Evolutionary conservation across 495 filamentous ascomycete genomes (phyloP), one percentile per base, ranked within the genome.

Genomic region (Penicillium cinerascens): DNA sequence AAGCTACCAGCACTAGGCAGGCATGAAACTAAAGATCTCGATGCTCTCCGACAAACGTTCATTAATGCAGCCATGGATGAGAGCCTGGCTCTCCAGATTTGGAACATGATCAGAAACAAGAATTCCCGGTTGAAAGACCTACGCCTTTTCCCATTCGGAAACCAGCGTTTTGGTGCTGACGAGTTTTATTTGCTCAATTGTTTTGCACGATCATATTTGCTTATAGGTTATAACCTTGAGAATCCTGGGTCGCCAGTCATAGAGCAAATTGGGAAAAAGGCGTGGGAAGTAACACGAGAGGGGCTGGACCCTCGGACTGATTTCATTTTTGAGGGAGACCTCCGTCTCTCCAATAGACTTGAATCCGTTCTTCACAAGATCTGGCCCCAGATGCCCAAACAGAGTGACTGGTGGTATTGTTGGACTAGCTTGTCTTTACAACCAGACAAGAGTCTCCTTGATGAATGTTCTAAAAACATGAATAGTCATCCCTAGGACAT

Each of bases 1-100:
- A 15, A 33, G n/a, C 27, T 35, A 45, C 27, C 33, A 45, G 40
- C 25, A 43, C 20, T 4, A 6, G 18, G 5, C 8, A 13, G 1
- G 18, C 20, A 11, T 43, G 41, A 26, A 18, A 22, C 22, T 2
- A 7, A 13, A 23, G 44, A 36, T 5, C 16, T 22, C 0, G 25
- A 9, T 6, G 23, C n/a, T 2, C 49, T 49, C 16, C 23, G 25
- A 25, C 3, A 37, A 16, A 35, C 17, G 4, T 44, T 49, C 15
- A 21, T 50, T 0, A 58, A 54, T 46, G 45, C 50, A 4, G 41
- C 50, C 1, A 58, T 7, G 11, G 50, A 58, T 26, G 18, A 54
- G 40, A 42, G 22, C 4, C 50, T 58, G 3, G 46, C 50, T 38
- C 20, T 42, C 16, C 40, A 27, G 11, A 49, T 54, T 16, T 58